Evolutionary conservation across 1,284 basidiomycete genomes (phyloP), one percentile per base, ranked within the genome.

Genomic region (Tetrapyrgos nigripes): DNA sequence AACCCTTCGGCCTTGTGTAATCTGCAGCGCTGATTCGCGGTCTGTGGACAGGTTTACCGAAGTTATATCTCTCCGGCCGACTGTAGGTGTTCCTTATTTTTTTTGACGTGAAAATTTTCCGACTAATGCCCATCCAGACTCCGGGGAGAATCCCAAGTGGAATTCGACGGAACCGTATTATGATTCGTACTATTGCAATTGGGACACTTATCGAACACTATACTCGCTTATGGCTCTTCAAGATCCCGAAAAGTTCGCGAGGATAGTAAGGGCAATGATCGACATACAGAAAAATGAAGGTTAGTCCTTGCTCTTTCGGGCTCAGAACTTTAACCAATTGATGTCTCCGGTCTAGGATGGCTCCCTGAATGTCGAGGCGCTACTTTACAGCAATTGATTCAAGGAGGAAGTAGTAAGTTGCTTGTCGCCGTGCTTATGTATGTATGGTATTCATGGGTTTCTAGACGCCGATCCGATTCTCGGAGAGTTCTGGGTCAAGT

Each of bases 141-240:
- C 85, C 1, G 86, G 83, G n/a, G 88, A 90, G 69, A 90, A 63
- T 46, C 62, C 59, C 1, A 68, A 70, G 3, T 84, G 81, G 78
- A 75, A 76, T 44, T 82, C 82, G 1, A 76, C 76, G 0, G 80
- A 82, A 57, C 82, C 82, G 3, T 82, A 81, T 62, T 83, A 77
- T 59, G 82, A 84, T 63, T 87, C 86, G 0, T 82, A 87, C 58
- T 91, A 88, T 64, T 89, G 87, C 70, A 89, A 88, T 83, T 88
- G 86, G 87, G 86, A 89, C 61, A 87, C 86, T 0, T 87, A 82
- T 66, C 77, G 85, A 14, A 86, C 84, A 0, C 70, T 87, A 2
- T 88, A 80, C 64, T 81, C 85, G 1, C 73, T 86, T 28, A 82
- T 83, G 78, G 82, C 84, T 0, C 73, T 88, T n/a, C 85, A 87